A percentile compares a stretch with the other conserved stretches of the same genome.
phyloP scores from a whole-genome alignment of 1,284 basidiomycete genomes.

The Peniophora sp. region DNA sequence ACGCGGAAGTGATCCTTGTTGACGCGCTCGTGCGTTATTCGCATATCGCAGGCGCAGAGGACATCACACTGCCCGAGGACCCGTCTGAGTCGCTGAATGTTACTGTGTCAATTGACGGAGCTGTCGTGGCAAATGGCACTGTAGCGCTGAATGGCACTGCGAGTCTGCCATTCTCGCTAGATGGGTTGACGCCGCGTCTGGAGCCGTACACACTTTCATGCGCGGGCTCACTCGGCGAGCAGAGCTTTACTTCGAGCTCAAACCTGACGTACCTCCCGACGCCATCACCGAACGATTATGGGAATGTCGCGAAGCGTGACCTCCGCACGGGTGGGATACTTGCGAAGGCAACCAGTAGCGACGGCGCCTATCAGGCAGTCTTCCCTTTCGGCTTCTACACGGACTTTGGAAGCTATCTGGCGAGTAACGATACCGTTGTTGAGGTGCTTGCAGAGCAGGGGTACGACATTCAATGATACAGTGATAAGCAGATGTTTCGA shows the following conservation, averaged over 20 bases:
- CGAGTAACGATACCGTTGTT: constrained; percentile 44
- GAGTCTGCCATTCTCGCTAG: constrained; percentile 43
- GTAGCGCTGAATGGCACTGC: constrained; percentile 48
- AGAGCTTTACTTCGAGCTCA: constrained; percentile 39
- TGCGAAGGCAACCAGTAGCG: constrained; percentile 41
- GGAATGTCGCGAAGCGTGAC: constrained; percentile 64
- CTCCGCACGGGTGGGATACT: constrained; percentile 59
- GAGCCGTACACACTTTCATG: constrained; percentile 47
- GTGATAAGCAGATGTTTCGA: constrained; percentile 14
- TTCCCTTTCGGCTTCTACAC: constrained; percentile 75
- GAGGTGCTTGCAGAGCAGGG: constrained; percentile 55
- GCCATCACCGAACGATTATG: constrained; percentile 23
- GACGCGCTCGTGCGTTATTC: constrained; percentile 49
- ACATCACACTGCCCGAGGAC: constrained; percentile 28
- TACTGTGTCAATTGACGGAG: constrained; percentile 33
- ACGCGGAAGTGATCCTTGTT: constrained; percentile 39
- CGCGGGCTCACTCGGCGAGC: constrained; percentile 28
- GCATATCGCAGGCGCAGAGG: constrained; percentile 36
- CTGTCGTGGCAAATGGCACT: constrained; percentile 27
- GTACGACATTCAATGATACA: constrained; percentile 23
- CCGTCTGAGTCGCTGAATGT: constrained; percentile 17
- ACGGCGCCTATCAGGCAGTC: constrained; percentile 47
- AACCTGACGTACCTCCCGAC: constrained; percentile 51
- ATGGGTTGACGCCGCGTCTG: constrained; percentile 31
- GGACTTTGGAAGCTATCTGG: constrained; percentile 51